phyloP scores from a whole-genome alignment of 163 green algal genomes.

The Scenedesmus sp. region DNA sequence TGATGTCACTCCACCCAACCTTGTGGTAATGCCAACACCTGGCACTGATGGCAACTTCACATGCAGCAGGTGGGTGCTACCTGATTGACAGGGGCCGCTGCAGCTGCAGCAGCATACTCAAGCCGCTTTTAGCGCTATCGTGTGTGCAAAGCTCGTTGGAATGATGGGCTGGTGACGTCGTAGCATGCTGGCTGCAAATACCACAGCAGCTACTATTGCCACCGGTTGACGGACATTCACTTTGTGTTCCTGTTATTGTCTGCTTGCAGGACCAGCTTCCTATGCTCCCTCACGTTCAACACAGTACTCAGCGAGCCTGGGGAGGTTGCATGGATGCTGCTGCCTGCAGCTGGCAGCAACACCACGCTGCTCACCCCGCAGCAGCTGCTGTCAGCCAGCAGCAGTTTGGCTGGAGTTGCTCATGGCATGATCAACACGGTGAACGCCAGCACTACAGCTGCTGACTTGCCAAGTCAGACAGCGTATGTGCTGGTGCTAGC shows the following conservation, averaged over 20 bases:
- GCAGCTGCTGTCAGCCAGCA: slow-evolving; percentile 38
- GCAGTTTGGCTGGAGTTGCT: slow-evolving; percentile 10
- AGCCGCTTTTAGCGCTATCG: too few species aligned
- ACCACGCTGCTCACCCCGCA: not conserved
- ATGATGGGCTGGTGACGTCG: too few species aligned
- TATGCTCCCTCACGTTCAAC: slow-evolving; percentile 51
- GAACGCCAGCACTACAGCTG: not conserved
- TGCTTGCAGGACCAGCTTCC: slow-evolving; percentile 30
- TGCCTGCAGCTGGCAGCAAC: slow-evolving; percentile 25
- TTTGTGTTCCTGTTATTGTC: not conserved
- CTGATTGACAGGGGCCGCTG: not conserved
- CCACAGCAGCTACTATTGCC: not conserved
- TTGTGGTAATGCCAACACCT: not conserved
- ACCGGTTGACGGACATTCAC: not conserved
- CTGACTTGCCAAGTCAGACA: slow-evolving; percentile 14
- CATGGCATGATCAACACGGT: not conserved
- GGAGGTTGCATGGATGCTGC: slow-evolving; percentile 32
- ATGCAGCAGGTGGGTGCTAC: slow-evolving; percentile 39
- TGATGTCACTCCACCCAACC: slow-evolving; percentile 51
- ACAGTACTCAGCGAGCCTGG: slow-evolving; percentile 50
- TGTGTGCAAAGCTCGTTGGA: too few species aligned
- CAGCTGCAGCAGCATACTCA: not conserved
- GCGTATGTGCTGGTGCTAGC: slow-evolving; percentile 26
- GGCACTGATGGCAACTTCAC: slow-evolving; percentile 57
- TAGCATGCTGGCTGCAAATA: not conserved